Base-by-base conservation (phyloP, 495 filamentous ascomycete species). In the Xylaria flabelliformis region DNA sequence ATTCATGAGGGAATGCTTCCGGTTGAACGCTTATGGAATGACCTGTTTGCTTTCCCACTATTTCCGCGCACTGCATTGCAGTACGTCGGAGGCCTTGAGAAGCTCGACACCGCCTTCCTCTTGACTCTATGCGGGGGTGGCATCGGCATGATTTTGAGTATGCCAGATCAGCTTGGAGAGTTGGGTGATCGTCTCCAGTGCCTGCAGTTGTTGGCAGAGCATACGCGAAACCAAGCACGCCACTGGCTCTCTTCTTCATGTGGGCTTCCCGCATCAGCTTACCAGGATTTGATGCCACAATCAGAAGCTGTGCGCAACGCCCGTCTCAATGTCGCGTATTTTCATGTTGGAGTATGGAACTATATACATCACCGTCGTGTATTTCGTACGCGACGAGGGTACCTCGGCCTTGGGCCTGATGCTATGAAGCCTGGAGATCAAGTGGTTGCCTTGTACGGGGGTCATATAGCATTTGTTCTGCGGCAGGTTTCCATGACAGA, bases 41-140 rank as follows among this genome's bases (percentile, higher is more conserved):
- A 72, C 7, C 36, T 72, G 12, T 72, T 72, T 41, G 44, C 44
- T 17, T 62, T 72, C 61, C 55, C 70, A 36, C 58, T 72, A 4
- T 72, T 72, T 67, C 70, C 70, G 44, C 70, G 56, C 7, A 44
- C 51, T 5, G 29, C 21, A 42, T 29, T 61, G 29, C 26, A 59
- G 48, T 44, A 58, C 13, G 42, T 69, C 59, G 41, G 61, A 21
- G 61, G 61, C 12, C 32, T 26, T 2, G 61, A 64, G 61, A 7
- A 64, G 39, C 61, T 64, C 13, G 61, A 64, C 39, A 64, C 61
- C 0, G 61, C 61, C 9, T 64, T 64, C 41, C 12, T 64, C 9
- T 10, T 64, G 15, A 64, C 61, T 46, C 29, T 64, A 64, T 64
- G 61, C 19, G 61, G 36, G 4, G 61, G 61, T 13, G 61, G 61